phyloP scores from a whole-genome alignment of 164 flowering plant genomes.

The Nymphaea thermarum region DNA sequence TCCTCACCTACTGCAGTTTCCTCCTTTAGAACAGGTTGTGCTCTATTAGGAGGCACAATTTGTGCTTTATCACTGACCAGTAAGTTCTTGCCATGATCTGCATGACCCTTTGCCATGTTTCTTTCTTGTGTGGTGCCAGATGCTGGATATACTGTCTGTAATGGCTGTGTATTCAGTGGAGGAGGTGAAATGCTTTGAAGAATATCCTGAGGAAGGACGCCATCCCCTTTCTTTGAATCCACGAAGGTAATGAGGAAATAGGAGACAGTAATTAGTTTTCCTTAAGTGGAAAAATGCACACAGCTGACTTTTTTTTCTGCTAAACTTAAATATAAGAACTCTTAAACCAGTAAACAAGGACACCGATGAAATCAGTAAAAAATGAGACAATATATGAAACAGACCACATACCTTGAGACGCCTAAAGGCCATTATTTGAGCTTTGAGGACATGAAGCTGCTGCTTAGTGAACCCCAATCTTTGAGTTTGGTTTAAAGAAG shows the following conservation, averaged over 20 bases:
- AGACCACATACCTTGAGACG: constrained; percentile 59
- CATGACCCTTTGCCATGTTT: constrained; percentile 35
- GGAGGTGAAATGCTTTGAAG: constrained; percentile 86
- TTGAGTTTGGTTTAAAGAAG: constrained; percentile 30
- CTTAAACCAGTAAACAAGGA: no score
- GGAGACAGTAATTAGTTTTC: background rate
- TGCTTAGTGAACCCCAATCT: constrained; percentile 77
- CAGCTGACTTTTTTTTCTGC: no score
- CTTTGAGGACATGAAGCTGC: constrained; percentile 95
- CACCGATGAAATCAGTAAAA: background rate
- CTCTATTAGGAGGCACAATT: constrained; percentile 19
- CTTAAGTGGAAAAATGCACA: background rate
- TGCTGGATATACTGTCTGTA: constrained; percentile 29
- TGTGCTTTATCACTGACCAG: constrained; percentile 49
- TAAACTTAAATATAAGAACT: no score
- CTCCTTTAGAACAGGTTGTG: constrained; percentile 27
- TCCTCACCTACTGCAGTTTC: constrained; percentile 39
- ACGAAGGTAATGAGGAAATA: background rate
- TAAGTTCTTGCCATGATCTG: constrained; percentile 30
- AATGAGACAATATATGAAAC: background rate
- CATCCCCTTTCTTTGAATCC: constrained; percentile 73
- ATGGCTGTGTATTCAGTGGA: constrained; percentile 55
- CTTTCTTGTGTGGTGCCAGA: constrained; percentile 36
- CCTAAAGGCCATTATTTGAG: constrained; percentile 92
- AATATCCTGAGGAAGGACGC: constrained; percentile 78